phyloP scores from a whole-genome alignment of 805 yeast species.

The Myxozyma neotropica region DNA sequence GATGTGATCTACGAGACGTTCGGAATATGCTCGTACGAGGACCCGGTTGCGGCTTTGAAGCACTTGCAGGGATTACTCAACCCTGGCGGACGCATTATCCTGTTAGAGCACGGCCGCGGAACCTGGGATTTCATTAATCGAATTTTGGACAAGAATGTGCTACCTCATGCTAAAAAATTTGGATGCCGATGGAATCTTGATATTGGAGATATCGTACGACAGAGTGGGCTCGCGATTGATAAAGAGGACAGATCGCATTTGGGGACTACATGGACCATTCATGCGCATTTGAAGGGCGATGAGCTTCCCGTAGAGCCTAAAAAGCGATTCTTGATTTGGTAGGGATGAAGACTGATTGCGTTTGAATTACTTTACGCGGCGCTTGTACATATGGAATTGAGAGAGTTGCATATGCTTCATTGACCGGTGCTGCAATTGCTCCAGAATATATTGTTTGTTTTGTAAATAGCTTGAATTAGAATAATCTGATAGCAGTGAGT shows the following conservation, averaged over 20 bases:
- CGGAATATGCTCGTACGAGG: slow-evolving; percentile 94
- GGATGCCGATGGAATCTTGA: slow-evolving; percentile 98
- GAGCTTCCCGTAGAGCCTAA: slow-evolving; percentile 18
- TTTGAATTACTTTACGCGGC: too few species aligned
- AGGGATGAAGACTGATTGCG: background rate
- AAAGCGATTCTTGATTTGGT: slow-evolving; percentile 28
- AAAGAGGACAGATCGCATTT: slow-evolving; percentile 79
- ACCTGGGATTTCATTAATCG: slow-evolving; percentile 74
- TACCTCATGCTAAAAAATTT: slow-evolving; percentile 83
- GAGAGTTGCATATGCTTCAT: background rate
- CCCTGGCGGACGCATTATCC: slow-evolving; percentile 86
- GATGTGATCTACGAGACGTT: slow-evolving; percentile 94
- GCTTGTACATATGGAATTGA: background rate
- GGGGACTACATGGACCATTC: slow-evolving; percentile 69
- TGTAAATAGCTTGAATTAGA: slow-evolving; percentile 4
- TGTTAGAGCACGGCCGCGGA: slow-evolving; percentile 93
- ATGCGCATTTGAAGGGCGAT: slow-evolving; percentile 32
- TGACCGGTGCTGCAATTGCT: too few species aligned
- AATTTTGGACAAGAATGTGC: slow-evolving; percentile 80
- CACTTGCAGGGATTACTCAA: slow-evolving; percentile 73
- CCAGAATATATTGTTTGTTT: background rate
- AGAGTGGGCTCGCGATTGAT: slow-evolving; percentile 80
- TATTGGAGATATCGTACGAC: slow-evolving; percentile 81
- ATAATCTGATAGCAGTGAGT: too few species aligned
- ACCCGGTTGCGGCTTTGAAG: slow-evolving; percentile 78